Base-by-base conservation (phyloP, 169 alveolate genomes). In the Plasmodium inui region DNA sequence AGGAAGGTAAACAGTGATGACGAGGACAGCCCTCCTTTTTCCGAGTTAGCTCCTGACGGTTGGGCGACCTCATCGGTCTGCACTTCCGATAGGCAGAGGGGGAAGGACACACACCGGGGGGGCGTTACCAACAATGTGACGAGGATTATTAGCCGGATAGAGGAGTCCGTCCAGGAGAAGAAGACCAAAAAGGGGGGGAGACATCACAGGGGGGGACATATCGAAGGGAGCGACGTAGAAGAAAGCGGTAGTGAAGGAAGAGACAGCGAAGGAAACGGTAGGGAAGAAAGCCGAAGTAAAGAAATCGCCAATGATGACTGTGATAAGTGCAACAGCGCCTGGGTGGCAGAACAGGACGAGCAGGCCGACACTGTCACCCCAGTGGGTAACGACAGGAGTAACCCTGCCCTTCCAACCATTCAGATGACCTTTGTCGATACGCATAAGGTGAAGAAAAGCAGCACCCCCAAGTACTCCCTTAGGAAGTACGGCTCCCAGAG, bases 401-500 rank as follows among this genome's bases (percentile, higher is more conserved):
- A 41, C 55, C 22, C 32, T 30, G 30, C 34, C 3, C 2, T 34
- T 0, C 28, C 57, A 71, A 34, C 79, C 28, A 41, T 73, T 5
- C 34, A 7, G 10, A 30, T 22, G 85, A 46, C 76, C 14, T 7
- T 9, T 1, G 34, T 41, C 8, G 86, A 86, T 8, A 74, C 55
- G 71, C 84, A 46, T 2, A 67, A 74, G 26, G 19, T 76, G 26
- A 86, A 19, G 17, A 53, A 86, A 19, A 5, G 37, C n/a, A 22
- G 26, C 76, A 19, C 17, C 17, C 37, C 70, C 10, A 74, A 78
- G 10, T 41, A 78, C 67, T 19, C 93, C 2, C 72, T 86, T 53
- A 86, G 44, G 80, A 86, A 46, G 37, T 74, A 76, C 46, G 26
- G 70, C 30, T 74, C 93, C 3, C 41, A 41, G 12, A 86, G 70